Evolutionary conservation across 2,329 filamentous ascomycete species (phyloP), one percentile per base, ranked within the genome.

Genomic region (Trichoderma atrobrunneum): DNA sequence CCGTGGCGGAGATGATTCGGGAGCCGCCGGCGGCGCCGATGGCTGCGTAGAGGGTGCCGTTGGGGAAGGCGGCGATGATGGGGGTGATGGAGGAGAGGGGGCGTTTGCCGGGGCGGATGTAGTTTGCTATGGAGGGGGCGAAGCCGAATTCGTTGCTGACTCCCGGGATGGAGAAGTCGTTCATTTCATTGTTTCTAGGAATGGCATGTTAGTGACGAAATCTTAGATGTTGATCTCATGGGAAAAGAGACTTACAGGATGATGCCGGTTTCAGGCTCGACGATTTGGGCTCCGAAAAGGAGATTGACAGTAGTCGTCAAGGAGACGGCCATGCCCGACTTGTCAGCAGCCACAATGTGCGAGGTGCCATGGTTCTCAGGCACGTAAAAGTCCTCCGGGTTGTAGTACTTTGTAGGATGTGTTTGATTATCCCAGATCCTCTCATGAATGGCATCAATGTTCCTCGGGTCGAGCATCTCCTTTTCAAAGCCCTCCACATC

Each of bases 261-360:
- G 72, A 97, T 87, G 21, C 95, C 95, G 0, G 94, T 95, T 76
- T 91, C 87, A 0, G 94, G 93, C 1, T 95, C 92, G 82, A 97
- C 89, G 74, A 97, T 81, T 24, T 90, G 86, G 32, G 90, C 91
- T 60, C 95, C 95, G 77, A 97, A 98, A 3, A 96, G 86, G 5
- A 96, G 85, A 81, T 98, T 98, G 71, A 98, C 85, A 0, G 95
- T 98, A 1, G 94, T 96, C 0, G 95, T 98, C 14, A 94, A 86
- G 1, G 92, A 92, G 43, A 97, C 87, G 2, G 94, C 90, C 80
- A 97, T 85, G 7, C 95, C 95, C 0, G 87, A 86, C 8, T 82
- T 81, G 80, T 98, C 95, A 0, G 91, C 90, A 0, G 92, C 85
- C 0, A 93, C 89, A 10, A 95, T 83, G 76, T 94, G 92, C 21